Evolutionary conservation across 352 stramenopile species (phyloP), one percentile per base, ranked within the genome.

Genomic region (Phytopythium cucurbitacearum): DNA sequence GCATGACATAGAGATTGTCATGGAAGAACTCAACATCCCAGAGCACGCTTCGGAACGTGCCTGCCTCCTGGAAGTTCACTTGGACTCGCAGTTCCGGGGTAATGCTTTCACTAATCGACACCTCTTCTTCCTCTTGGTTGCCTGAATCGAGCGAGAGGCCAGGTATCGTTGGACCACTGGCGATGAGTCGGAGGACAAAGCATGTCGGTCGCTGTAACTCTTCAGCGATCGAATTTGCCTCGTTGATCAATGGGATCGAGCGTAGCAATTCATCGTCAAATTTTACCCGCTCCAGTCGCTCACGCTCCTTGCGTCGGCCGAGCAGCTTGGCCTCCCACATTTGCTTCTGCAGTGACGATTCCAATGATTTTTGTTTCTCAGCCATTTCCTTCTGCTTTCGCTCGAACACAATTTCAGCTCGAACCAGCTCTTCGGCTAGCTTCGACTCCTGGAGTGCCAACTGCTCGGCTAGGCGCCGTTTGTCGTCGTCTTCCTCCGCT

Each of bases 151-250:
- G 47, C 40, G 75, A 58, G 7, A 89, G 54, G 51, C 42, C 58
- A 13, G 53, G 15, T 8, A 56, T 32, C 4, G 40, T 10, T 9
- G 75, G 73, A 3, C 76, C 70, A 28, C 35, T 76, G 4, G 85
- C 71, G 7, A 92, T 60, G 13, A 95, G 65, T 50, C 81, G 79
- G 16, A 96, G 62, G 0, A 77, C 77, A 42, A 95, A 94, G 5
- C 63, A 21, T 0, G 82, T 81, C 43, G 77, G 53, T 40, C 85
- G 87, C 34, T 86, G 69, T 0, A 96, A 62, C 50, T 94, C 85
- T 3, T 95, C 82, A 5, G 82, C 73, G 32, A 94, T 92, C 11
- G 84, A 86, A 58, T 95, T 95, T 16, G 85, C 85, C 65, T 96
- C 87, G 37, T 92, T 87, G 21, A 96, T 65, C 1, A 95, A 59